A percentile compares a stretch with the other conserved stretches of the same genome.
phyloP scores from a whole-genome alignment of 192 early-diverging fungal genomes.

The Funneliformis geosporum region DNA sequence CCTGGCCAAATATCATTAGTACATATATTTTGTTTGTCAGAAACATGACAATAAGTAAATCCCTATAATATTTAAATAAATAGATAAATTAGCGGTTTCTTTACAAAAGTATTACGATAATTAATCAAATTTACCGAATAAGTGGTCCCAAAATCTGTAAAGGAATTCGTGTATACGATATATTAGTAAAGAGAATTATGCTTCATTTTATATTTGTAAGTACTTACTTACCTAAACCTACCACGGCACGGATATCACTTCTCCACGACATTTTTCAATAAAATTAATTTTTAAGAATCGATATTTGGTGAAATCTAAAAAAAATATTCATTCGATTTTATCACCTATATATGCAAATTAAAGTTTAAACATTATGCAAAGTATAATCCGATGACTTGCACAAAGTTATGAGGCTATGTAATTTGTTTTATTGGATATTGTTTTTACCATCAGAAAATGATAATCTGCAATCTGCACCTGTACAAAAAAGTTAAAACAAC shows the following conservation, averaged over 20 bases:
- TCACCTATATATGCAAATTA: too few relatives aligned
- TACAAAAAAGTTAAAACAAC: too few relatives aligned
- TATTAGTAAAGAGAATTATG: not conserved
- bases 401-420: too few relatives aligned
- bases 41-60: not conserved
- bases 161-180: not conserved
- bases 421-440: too few relatives aligned
- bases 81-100: too few relatives aligned
- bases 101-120: not conserved
- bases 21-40: not conserved
- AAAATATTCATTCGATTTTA: too few relatives aligned
- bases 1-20: not conserved
- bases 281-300: too few relatives aligned
- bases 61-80: not conserved
- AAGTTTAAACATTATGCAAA: too few relatives aligned
- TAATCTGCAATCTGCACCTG: too few relatives aligned
- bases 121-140: not conserved
- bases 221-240: not conserved
- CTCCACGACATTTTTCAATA: not conserved
- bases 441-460: too few relatives aligned
- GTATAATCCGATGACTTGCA: too few relatives aligned
- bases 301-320: too few relatives aligned
- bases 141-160: conserved; percentile 10
- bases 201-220: not conserved
- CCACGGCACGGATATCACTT: not conserved